Evolutionary conservation across 2,329 filamentous ascomycete species (phyloP), one percentile per base, ranked within the genome.

Genomic region (Trichophaea hybrida): DNA sequence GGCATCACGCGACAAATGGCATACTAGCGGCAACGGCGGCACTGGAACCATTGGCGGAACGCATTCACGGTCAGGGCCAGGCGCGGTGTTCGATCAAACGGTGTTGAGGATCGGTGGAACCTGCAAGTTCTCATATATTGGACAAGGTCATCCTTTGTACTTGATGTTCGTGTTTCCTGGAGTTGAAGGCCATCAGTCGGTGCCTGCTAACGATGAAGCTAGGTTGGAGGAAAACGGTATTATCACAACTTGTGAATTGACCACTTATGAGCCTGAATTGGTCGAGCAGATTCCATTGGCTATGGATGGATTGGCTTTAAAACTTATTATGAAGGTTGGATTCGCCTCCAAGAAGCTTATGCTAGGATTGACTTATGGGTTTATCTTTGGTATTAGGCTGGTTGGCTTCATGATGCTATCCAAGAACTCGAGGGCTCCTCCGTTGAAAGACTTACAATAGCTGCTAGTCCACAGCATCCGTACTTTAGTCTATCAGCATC

Each of bases 221-320:
- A 69, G 66, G 37, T 81, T 97, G 48, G 85, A 91, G 66, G 93
- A 97, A 72, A 79, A 84, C 1, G 86, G 86, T 2, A 84, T 96
- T 51, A 90, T 85, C 59, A 96, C 90, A 0, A 94, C 86, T 6
- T 95, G 90, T 72, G 85, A 93, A 62, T 76, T 98, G 55, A 87
- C 85, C 6, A 97, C 93, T 0, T 98, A 96, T 73, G 79, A 89
- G 54, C 80, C 86, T 13, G 84, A 88, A 65, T 73, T 75, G 46
- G 78, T 81, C 13, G 84, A 90, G 55, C 85, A 90, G 55, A 97
- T 98, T 50, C 93, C 91, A 0, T 88, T 98, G 66, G 83, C 91
- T 69, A 81, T 89, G 35, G 80, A 88, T 55, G 80, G 83, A 56
- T 77, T 97, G 6, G 77, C 82, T 6, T 86, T 96, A 75, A 98